Conservation (phyloP, 2,329 filamentous ascomycete species). For the Sarocladiaceae sp. region DNA sequence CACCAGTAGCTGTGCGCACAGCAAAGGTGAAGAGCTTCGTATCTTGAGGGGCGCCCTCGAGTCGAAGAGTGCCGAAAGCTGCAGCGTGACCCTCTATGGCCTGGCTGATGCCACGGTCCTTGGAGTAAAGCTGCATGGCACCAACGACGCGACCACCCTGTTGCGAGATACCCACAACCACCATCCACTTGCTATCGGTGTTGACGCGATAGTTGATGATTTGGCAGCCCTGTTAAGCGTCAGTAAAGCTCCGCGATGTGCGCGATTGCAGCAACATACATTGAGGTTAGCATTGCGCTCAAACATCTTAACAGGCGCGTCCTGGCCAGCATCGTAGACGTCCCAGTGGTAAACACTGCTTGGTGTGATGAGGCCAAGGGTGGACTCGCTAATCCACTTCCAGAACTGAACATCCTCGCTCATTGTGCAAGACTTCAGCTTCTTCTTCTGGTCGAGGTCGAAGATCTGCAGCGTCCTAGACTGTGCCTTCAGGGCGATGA, state of each 20-base stretch:
- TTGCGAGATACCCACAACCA: constrained; percentile 91
- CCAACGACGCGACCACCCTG: constrained; percentile 91
- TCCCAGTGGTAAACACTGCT: constrained; percentile 96
- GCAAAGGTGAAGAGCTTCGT: constrained; percentile 97
- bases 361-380: constrained; percentile 86
- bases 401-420: constrained; percentile 97
- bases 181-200: constrained; percentile 96
- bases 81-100: constrained; percentile 97
- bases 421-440: constrained; percentile 95
- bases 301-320: constrained; percentile 83
- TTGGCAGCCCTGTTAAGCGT: constrained; percentile 71
- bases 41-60: constrained; percentile 85
- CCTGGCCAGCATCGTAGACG: constrained; percentile 79
- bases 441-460: constrained; percentile 86
- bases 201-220: constrained; percentile 99
- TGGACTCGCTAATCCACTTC: constrained; percentile 96
- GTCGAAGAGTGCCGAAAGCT: constrained; percentile 81
- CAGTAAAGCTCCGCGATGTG: constrained; percentile 13
- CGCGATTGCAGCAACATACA: constrained; percentile 48
- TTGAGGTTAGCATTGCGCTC: constrained; percentile 88
- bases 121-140: constrained; percentile 95
- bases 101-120: constrained; percentile 93
- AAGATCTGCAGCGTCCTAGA: constrained; percentile 96
- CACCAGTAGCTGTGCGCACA: constrained; percentile 81
- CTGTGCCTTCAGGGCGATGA: constrained; percentile 95